Evolutionary conservation across 1,284 basidiomycete genomes (phyloP), one percentile per base, ranked within the genome.

Genomic region (Irpex lacteus): DNA sequence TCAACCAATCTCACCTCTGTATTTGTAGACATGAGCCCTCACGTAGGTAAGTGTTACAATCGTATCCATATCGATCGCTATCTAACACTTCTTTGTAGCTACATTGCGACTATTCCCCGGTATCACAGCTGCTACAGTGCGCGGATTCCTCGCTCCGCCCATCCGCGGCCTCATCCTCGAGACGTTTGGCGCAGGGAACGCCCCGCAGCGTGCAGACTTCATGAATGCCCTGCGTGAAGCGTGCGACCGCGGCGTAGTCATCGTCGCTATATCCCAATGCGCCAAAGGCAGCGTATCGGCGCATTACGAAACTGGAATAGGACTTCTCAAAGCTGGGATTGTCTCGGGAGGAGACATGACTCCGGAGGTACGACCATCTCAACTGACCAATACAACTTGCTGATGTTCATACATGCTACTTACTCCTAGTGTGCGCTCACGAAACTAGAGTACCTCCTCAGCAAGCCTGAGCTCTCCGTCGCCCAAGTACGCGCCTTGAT

Each of bases 201-300:
- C 92, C 18, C 92, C 92, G 0, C 88, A 91, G 69, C 84, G 89
- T 21, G 63, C 78, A 60, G 91, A 92, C 70, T 75, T 94, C 34
- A 83, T 90, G 73, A 72, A 83, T 21, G 88, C 86, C 0, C 82
- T 97, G 63, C 87, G 87, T 67, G 87, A 92, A 61, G 95, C 95
- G 0, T 92, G 91, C 63, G 86, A 91, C 60, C 85, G 91, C 2
- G 94, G 93, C 4, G 84, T 96, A 1, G 86, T 97, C 44, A 87
- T 98, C 57, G 94, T 98, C 57, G 94, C 95, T 9, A 95, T 97
- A 63, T 91, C 94, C 0, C 95, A 98, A 72, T 97, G 96, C 73
- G 75, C 88, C 13, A 95, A 92, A 73, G 94, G 93, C 13, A 83
- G 89, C 2, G 92, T 95, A 15, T 90, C 89, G 1, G 85, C 88